phyloP scores from a whole-genome alignment of 2,329 filamentous ascomycete species.

The Ascomycota sp. region DNA sequence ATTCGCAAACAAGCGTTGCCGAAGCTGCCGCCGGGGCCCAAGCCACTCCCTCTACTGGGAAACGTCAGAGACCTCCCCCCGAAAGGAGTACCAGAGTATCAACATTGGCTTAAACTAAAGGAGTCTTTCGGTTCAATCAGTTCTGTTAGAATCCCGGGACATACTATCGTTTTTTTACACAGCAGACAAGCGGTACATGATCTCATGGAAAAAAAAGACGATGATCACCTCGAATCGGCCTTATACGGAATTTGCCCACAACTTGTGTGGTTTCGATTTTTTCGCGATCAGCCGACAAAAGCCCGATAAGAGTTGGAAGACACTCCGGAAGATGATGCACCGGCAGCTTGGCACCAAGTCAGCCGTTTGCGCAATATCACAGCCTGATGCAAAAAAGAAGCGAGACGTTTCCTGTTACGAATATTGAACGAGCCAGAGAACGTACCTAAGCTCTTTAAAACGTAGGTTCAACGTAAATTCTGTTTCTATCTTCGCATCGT shows the following conservation, averaged over 20 bases:
- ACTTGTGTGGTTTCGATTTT: conserved; percentile 5
- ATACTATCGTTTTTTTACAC: conserved; percentile 20
- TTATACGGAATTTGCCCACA: too few species aligned
- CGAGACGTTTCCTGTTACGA: conserved; percentile 20
- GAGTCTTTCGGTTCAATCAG: conserved; percentile 20
- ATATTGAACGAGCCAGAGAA: conserved; percentile 16
- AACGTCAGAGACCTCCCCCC: conserved; percentile 2
- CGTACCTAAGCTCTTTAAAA: conserved; percentile 14
- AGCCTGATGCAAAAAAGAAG: conserved; percentile 21
- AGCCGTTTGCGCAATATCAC: conserved; percentile 17
- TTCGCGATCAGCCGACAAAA: conserved; percentile 8
- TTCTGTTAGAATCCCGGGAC: conserved; percentile 17
- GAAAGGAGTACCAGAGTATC: not conserved
- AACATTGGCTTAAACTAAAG: conserved; percentile 3
- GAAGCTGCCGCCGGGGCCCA: conserved; percentile 3
- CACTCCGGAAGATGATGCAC: conserved; percentile 14
- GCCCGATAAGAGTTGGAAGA: not conserved
- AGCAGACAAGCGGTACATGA: conserved; percentile 14
- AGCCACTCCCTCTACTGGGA: conserved; percentile 2
- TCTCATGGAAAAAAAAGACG: conserved; percentile 17
- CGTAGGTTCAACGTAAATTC: not conserved
- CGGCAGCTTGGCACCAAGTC: conserved; percentile 20
- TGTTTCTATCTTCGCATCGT: not conserved
- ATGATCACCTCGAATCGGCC: too few species aligned
- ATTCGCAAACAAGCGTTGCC: not conserved